Evolutionary conservation across 2,329 filamentous ascomycete genomes (phyloP).

Genomic region (Penicillium oxalicum): DNA sequence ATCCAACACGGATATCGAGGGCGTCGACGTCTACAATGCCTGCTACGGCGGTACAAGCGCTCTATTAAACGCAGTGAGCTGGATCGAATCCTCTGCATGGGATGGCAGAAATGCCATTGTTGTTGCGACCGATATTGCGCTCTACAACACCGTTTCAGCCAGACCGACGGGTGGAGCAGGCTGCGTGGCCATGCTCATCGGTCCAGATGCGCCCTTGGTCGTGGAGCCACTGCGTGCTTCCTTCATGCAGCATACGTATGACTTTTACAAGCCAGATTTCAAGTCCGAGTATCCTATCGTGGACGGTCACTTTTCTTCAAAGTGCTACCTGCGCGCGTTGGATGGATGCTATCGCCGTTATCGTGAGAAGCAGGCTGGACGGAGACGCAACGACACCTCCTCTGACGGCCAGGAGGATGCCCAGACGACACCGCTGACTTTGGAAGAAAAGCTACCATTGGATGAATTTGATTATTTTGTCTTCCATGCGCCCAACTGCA

Average conservation of each 20-base stretch:
- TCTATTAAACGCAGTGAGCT: conserved; percentile 75
- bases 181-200: conserved; percentile 71
- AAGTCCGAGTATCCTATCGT: conserved; percentile 83
- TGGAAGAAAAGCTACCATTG: conserved; percentile 45
- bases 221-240: conserved; percentile 71
- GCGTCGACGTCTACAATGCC: conserved; percentile 75
- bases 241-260: conserved; percentile 79
- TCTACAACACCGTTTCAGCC: conserved; percentile 77
- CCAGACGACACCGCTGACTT: neutral
- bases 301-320: conserved; percentile 75
- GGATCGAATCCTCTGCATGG: conserved; percentile 82
- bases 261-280: conserved; percentile 86
- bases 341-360: conserved; percentile 78
- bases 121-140: conserved; percentile 73
- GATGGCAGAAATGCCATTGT: conserved; percentile 77
- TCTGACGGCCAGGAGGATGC: too few species aligned
- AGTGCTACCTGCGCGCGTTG: conserved; percentile 74
- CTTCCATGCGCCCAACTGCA: conserved; percentile 83
- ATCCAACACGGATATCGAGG: conserved; percentile 72
- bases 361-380: conserved; percentile 55
- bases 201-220: conserved; percentile 69
- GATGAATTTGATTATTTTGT: conserved; percentile 79
- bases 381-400: too few species aligned
- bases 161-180: conserved; percentile 76
- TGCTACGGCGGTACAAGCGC: conserved; percentile 85